A percentile compares a stretch with the other conserved stretches of the same genome.
phyloP scores from a whole-genome alignment of 2,329 filamentous ascomycete species.

The Diaporthe vaccinii region DNA sequence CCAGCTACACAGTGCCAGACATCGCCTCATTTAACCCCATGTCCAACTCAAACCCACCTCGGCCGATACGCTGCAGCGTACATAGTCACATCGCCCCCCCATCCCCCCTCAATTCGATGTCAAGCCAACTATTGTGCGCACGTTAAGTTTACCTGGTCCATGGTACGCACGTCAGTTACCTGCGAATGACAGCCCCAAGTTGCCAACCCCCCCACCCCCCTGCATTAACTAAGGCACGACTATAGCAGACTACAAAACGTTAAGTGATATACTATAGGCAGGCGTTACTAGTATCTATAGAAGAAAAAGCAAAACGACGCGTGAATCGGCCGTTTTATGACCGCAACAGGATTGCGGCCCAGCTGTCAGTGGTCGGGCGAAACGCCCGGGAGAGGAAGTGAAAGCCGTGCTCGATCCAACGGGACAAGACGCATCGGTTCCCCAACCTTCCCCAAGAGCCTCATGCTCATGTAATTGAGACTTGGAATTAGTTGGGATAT shows the following conservation, averaged over 20 bases:
- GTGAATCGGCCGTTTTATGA: constrained; percentile 25
- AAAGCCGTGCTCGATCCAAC: neutral
- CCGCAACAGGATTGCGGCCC: constrained; percentile 18
- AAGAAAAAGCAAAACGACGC: constrained; percentile 14
- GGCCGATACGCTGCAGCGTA: constrained; percentile 4
- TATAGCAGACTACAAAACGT: constrained; percentile 1
- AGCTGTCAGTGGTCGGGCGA: constrained; percentile 24
- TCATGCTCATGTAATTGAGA: neutral
- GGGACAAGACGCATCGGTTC: neutral
- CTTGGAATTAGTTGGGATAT: neutral
- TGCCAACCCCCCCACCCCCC: neutral
- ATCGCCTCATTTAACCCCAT: neutral
- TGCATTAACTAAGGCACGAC: neutral
- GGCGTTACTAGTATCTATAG: neutral
- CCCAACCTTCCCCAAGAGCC: neutral
- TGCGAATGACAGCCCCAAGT: neutral
- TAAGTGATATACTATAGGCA: neutral
- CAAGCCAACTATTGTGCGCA: neutral
- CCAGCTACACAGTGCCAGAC: constrained; percentile 13
- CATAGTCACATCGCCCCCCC: constrained; percentile 9
- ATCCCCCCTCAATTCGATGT: neutral
- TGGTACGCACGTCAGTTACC: neutral
- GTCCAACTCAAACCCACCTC: neutral
- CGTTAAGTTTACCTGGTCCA: neutral
- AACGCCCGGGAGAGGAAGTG: constrained; percentile 21